Percentiles rank a stretch among this genome's conserved stretches.
Evolutionary conservation across 306 rosid genomes (phyloP).

Genomic region (Glycine soja): DNA sequence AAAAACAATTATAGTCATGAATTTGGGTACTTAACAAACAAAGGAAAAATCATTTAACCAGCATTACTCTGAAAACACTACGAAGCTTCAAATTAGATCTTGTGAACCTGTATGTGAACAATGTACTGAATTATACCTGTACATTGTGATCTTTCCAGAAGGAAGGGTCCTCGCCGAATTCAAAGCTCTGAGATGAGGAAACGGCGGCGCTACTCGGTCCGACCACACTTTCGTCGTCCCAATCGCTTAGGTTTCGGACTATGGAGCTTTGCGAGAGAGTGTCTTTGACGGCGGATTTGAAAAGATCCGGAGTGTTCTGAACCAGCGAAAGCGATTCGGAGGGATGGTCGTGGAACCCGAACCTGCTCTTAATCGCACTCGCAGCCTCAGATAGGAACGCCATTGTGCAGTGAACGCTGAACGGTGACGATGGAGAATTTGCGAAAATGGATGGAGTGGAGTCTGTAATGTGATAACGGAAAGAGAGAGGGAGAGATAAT

Average conservation of each 20-base stretch:
- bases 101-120: background rate
- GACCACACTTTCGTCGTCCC: constrained; percentile 58
- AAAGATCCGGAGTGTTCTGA: constrained; percentile 74
- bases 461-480: background rate
- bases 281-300: constrained; percentile 66
- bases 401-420: constrained; percentile 48
- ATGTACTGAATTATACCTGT: constrained; percentile 64
- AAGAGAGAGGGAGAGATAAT: background rate
- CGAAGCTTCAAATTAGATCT: background rate
- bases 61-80: background rate
- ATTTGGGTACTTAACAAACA: background rate
- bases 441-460: background rate
- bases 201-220: constrained; percentile 48
- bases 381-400: constrained; percentile 87
- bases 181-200: constrained; percentile 70
- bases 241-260: constrained; percentile 58
- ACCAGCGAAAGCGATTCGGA: constrained; percentile 54
- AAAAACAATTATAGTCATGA: background rate
- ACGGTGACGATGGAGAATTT: background rate
- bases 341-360: constrained; percentile 80
- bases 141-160: constrained; percentile 98
- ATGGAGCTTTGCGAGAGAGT: constrained; percentile 54
- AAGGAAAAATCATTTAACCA: background rate
- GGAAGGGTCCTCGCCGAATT: constrained; percentile 82
- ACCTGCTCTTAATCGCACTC: constrained; percentile 83